Conservation (phyloP, 78 protist species). For the Chrysochromulina tobinii region DNA sequence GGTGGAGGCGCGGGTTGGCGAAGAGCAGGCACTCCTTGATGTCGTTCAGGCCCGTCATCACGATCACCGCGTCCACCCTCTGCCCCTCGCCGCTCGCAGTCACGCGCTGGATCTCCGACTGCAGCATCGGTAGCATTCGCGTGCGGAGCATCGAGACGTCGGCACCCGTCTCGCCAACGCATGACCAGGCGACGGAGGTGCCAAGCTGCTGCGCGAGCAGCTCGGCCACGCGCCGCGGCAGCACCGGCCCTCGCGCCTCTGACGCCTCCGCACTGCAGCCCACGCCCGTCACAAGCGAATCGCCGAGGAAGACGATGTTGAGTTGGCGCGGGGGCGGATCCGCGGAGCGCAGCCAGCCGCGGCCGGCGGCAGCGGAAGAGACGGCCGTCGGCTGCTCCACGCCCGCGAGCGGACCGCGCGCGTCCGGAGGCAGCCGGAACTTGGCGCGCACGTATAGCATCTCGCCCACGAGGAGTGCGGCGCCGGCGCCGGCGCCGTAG, state of each 20-base stretch:
- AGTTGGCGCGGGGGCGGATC: not conserved
- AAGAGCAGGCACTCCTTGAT: not conserved
- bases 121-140: not conserved
- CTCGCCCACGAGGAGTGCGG: too few species aligned
- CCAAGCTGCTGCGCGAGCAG: not conserved
- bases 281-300: conserved; percentile 1
- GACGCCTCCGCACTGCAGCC: not conserved
- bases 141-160: not conserved
- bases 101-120: not conserved
- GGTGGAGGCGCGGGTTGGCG: not conserved
- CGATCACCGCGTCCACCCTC: not conserved
- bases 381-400: too few species aligned
- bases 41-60: not conserved
- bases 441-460: not conserved
- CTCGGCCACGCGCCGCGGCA: not conserved
- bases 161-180: not conserved
- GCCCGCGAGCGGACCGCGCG: too few species aligned
- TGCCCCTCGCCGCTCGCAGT: not conserved
- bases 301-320: conserved; percentile 5
- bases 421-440: not conserved
- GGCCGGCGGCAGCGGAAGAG: too few species aligned
- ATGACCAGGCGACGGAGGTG: not conserved
- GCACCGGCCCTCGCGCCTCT: not conserved
- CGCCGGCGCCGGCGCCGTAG: too few species aligned
- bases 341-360: not conserved